phyloP scores from a whole-genome alignment of 192 early-diverging fungal species.

The Entophlyctis luteolus region DNA sequence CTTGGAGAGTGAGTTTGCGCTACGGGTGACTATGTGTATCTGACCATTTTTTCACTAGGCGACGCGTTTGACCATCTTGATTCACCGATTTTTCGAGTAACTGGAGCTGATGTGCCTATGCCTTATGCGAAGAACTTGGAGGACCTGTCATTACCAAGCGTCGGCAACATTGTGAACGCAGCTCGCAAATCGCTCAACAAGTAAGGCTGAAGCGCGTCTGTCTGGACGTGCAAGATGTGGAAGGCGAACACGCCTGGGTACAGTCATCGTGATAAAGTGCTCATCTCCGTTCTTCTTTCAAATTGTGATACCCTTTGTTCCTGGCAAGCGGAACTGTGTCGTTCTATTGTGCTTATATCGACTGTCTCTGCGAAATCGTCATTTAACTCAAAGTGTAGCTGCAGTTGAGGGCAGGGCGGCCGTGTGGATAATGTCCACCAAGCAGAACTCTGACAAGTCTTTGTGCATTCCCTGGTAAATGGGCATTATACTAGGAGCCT shows the following conservation, averaged over 20 bases:
- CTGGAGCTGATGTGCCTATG: conserved; percentile 96
- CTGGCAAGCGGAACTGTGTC: neutral
- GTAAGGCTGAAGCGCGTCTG: too few relatives aligned
- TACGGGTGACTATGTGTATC: too few relatives aligned
- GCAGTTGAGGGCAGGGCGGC: neutral
- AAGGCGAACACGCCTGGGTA: too few relatives aligned
- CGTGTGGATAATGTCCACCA: too few relatives aligned
- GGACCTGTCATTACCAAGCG: conserved; percentile 73
- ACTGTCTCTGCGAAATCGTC: neutral
- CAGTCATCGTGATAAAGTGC: too few relatives aligned
- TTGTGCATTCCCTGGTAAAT: conserved; percentile 54
- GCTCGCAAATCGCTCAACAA: conserved; percentile 61
- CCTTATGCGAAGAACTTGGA: conserved; percentile 96
- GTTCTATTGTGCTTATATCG: neutral
- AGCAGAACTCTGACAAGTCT: conserved; percentile 38
- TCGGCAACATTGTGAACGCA: conserved; percentile 76
- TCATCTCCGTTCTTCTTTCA: too few relatives aligned
- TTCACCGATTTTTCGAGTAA: conserved; percentile 86
- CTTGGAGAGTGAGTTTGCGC: conserved; percentile 95
- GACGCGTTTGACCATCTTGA: conserved; percentile 94
- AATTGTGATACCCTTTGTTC: neutral
- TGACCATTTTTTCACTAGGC: too few relatives aligned
- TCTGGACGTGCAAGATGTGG: too few relatives aligned
- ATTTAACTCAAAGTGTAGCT: conserved; percentile 1
- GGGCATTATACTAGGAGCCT: conserved; percentile 90